Evolutionary conservation across 2,329 filamentous ascomycete genomes (phyloP), one percentile per base, ranked within the genome.

Genomic region (Aspergillus caelatus): DNA sequence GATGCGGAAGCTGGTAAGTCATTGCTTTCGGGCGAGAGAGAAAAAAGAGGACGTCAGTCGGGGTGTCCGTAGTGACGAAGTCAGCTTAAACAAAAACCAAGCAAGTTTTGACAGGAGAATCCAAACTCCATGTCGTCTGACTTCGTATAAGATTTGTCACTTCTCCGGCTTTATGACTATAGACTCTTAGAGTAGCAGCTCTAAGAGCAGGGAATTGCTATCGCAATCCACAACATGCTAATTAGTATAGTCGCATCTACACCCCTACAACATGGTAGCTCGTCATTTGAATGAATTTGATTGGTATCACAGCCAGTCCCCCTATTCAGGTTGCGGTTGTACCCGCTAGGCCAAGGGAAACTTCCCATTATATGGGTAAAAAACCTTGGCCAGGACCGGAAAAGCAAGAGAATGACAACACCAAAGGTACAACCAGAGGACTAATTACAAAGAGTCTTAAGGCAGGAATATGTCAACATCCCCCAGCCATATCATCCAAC

Each of bases 301-400:
- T 48, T 58, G 21, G 48, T 23, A n/a, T 57, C 53, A 57, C 3
- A 62, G 53, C 53, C 19, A 58, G 50, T 55, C 62, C 65, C 45
- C 62, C 66, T 63, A 67, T 70, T 70, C 36, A 55, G 66, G 65
- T 63, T 26, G 59, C 56, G 46, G 60, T 56, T 19, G 26, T 23
- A 23, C 28, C 50, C 48, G 56, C 60, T 26, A 46, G 46, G 61
- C 36, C 62, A 63, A 70, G 68, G 64, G 52, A 68, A 70, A 66
- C 61, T 56, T 63, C 62, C 57, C 23, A 34, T 46, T 16, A 19
- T 16, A 28, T 41, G 54, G 68, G 62, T 53, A 63, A 66, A 70
- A 70, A 70, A 63, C 68, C 68, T 64, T 64, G 66, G 54, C 61
- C 65, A 56, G 63, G 65, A 64, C 61, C 3, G 4, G 4, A 50